These are phyloP conservation scores for Rosa hybrid DNA, from an alignment of 331 rosid genomes.

Conservation along the genomic window DNA sequence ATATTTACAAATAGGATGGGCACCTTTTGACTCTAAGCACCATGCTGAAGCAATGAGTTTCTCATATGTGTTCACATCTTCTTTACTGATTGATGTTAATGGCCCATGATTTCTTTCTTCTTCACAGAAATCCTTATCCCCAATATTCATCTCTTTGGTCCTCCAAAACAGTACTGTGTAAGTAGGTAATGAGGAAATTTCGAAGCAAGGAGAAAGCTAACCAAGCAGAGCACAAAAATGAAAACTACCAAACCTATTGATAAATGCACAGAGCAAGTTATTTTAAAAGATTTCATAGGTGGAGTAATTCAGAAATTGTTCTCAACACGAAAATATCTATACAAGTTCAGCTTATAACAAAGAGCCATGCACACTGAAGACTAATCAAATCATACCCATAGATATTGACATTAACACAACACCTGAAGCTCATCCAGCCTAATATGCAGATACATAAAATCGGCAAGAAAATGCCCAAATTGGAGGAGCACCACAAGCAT, in stretches of 20 bases:
- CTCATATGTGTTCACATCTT: background rate
- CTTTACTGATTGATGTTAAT: background rate
- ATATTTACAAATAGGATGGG: background rate
- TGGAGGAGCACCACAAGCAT: background rate
- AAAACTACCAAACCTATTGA: background rate
- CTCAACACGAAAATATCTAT: background rate
- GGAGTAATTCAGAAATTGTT: background rate
- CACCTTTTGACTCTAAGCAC: background rate
- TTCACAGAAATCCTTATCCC: background rate
- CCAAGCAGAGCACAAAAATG: too few species aligned
- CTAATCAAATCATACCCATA: background rate
- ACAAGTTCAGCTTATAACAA: too few species aligned
- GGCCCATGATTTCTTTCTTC: too few species aligned
- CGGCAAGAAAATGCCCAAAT: background rate
- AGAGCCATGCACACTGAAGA: background rate
- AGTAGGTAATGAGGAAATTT: too few species aligned
- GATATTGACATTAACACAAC: background rate
- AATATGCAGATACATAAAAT: background rate
- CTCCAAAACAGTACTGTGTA: background rate
- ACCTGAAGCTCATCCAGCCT: background rate
- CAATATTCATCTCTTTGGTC: background rate
- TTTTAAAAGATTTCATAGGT: background rate
- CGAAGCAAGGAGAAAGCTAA: background rate
- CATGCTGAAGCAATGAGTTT: too few species aligned
- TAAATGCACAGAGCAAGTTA: background rate